Base-by-base conservation (phyloP, 1,284 basidiomycete genomes). In the Kwoniella shivajii region DNA sequence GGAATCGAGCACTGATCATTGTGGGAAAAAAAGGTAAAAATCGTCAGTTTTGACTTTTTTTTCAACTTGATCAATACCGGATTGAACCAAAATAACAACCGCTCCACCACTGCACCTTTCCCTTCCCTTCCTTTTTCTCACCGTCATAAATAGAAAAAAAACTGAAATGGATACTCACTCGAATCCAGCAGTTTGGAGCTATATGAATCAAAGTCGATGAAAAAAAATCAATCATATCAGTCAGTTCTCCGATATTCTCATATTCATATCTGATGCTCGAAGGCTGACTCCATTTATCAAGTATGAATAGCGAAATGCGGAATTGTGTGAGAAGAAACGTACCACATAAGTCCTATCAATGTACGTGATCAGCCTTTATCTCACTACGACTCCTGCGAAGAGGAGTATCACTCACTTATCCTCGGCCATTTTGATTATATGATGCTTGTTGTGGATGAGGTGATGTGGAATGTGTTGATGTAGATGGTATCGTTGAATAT, bases 1-100 rank as follows among this genome's bases (percentile, higher is more conserved):
- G 94, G 84, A 96, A 96, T 66, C 92, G 90, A 73, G 90, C 91
- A 88, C 75, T 77, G 52, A 13, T 11, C n/a, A n/a, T n/a, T n/a
- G n/a, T n/a, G n/a, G n/a, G n/a, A n/a, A n/a, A n/a, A 9, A 29
- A 14, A 30, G 4, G 9, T 20, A 33, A 34, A 16, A 30, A 29
- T 44, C 14, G 26, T 24, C 3, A 44, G 22, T 16, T 24, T 9
- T 42, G n/a, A 13, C 37, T 6, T 6, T 7, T 24, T 11, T 42
- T 42, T 26, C 24, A 11, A 24, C 7, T 24, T 10, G 24, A 24
- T 18, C 24, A 18, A 42, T n/a, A n/a, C n/a, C n/a, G n/a, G n/a
- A n/a, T n/a, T n/a, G n/a, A n/a, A n/a, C n/a, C n/a, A n/a, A n/a
- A n/a, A n/a, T n/a, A n/a, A n/a, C n/a, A n/a, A n/a, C n/a, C n/a